A percentile compares a stretch with the other conserved stretches of the same genome.
Conservation (phyloP, 306 rosid species). For the Sicyos baderoa region DNA sequence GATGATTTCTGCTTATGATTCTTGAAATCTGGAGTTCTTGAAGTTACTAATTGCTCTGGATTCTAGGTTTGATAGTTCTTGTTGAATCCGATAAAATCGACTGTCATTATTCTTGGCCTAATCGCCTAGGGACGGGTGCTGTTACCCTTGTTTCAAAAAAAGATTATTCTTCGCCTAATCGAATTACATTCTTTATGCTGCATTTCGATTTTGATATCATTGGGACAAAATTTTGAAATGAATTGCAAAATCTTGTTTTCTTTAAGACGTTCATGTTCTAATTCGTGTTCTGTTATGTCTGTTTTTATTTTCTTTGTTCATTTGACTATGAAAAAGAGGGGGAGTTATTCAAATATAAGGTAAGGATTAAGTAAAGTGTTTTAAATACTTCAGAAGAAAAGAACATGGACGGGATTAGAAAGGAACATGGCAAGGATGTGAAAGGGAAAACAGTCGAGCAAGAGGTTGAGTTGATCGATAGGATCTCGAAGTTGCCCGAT, state of each 20-base stretch:
- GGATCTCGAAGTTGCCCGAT: conserved; percentile 33
- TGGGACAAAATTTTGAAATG: neutral
- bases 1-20: neutral
- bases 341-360: neutral
- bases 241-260: neutral
- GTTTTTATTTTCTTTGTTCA: neutral
- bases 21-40: neutral
- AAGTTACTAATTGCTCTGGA: neutral
- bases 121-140: too few species aligned
- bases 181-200: neutral
- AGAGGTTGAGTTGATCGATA: neutral
- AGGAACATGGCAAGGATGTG: neutral
- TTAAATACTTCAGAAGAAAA: neutral
- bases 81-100: too few species aligned
- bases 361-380: neutral
- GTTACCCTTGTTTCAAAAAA: too few species aligned
- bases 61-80: neutral
- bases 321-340: neutral
- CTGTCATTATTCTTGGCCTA: neutral
- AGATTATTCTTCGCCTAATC: neutral
- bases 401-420: neutral
- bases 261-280: conserved; percentile 10
- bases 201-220: conserved; percentile 9
- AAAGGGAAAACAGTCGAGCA: conserved; percentile 7
- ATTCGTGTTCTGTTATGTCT: neutral